Conservation (phyloP, 495 filamentous ascomycete genomes). For the Massariosphaeria phaeospora region DNA sequence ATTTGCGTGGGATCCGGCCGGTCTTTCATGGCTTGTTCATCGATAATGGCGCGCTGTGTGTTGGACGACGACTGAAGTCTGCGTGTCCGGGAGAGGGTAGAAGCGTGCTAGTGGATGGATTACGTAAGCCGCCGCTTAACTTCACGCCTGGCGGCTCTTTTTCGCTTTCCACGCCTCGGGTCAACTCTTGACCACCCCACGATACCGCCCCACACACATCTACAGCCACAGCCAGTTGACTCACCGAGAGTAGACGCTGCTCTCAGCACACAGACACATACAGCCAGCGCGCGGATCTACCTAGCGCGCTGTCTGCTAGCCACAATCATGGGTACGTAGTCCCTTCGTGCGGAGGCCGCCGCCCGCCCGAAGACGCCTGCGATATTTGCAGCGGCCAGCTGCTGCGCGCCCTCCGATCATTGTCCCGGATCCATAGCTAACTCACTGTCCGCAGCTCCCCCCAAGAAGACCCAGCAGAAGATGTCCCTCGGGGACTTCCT, state of each 20-base stretch:
- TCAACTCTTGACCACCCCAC: constrained; percentile 23
- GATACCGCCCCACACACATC: constrained; percentile 4
- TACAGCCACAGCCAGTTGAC: constrained; percentile 4
- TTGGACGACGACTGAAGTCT: background rate
- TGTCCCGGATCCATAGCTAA: constrained; percentile 15
- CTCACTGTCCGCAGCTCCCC: constrained; percentile 57
- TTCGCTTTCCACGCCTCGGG: constrained; percentile 19
- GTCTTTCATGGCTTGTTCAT: constrained; percentile 13
- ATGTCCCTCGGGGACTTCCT: constrained; percentile 91
- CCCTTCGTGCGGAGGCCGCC: constrained; percentile 29
- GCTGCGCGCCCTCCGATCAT: background rate
- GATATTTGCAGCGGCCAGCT: background rate
- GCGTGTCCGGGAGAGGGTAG: background rate
- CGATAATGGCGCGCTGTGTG: background rate
- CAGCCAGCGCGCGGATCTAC: constrained; percentile 32
- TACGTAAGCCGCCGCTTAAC: constrained; percentile 17
- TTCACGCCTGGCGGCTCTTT: constrained; percentile 12
- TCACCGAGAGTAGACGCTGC: constrained; percentile 7
- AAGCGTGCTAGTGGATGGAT: background rate
- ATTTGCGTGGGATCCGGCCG: constrained; percentile 12
- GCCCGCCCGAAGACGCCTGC: constrained; percentile 14
- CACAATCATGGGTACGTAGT: constrained; percentile 43
- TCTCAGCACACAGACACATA: constrained; percentile 20
- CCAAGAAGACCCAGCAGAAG: constrained; percentile 84
- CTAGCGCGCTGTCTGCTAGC: constrained; percentile 35